Evolutionary conservation across 2,329 filamentous ascomycete genomes (phyloP).

Genomic region (Cryphonectria japonica): DNA sequence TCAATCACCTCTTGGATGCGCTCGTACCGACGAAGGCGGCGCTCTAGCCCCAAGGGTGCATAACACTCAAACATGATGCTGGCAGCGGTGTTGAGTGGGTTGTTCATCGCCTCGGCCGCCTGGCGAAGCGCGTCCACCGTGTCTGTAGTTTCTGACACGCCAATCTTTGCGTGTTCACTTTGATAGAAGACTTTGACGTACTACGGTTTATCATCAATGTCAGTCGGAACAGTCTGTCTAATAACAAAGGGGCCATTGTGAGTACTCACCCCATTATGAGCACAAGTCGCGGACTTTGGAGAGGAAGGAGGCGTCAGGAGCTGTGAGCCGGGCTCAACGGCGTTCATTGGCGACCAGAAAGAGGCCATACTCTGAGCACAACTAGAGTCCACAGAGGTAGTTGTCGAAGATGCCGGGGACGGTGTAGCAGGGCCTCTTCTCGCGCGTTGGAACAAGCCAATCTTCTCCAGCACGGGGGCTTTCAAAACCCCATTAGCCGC

Average conservation of each 20-base stretch:
- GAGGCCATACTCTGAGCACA: constrained; percentile 41
- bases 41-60: constrained; percentile 74
- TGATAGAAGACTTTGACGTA: constrained; percentile 74
- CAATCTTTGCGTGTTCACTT: constrained; percentile 70
- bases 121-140: constrained; percentile 72
- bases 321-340: constrained; percentile 24
- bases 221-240: constrained; percentile 32
- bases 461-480: constrained; percentile 52
- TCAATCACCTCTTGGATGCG: constrained; percentile 85
- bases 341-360: constrained; percentile 21
- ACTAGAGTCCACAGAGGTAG: constrained; percentile 40
- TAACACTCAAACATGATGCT: constrained; percentile 82
- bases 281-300: constrained; percentile 79
- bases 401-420: constrained; percentile 39
- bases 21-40: constrained; percentile 84
- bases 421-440: constrained; percentile 45
- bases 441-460: constrained; percentile 49
- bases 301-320: constrained; percentile 38
- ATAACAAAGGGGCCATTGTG: constrained; percentile 17
- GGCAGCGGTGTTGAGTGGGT: constrained; percentile 64
- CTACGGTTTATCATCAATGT: constrained; percentile 42
- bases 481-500: constrained; percentile 33
- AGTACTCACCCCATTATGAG: constrained; percentile 71
- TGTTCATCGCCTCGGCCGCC: constrained; percentile 65
- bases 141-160: constrained; percentile 75